Evolutionary conservation across 2,329 filamentous ascomycete species (phyloP).

Genomic region (Xylariaceae sp.): DNA sequence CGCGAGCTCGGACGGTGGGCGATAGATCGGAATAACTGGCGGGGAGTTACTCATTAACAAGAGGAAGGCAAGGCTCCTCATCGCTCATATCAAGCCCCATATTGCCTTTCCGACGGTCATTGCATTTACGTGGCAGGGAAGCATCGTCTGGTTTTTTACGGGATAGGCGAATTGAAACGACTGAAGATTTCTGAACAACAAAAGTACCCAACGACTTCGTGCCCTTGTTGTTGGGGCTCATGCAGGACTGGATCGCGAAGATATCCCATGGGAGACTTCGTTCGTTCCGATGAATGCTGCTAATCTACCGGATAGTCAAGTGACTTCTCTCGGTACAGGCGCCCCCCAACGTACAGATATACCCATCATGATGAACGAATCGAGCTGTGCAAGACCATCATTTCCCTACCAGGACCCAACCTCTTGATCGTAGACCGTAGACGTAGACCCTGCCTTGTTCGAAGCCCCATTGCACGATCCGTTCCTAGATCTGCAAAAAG

Average conservation of each 20-base stretch:
- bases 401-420: too few species aligned
- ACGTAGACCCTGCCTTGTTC: too few species aligned
- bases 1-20: conserved; percentile 23
- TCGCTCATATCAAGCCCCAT: conserved; percentile 17
- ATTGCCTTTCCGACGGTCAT: conserved; percentile 37
- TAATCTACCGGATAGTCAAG: not conserved
- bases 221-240: not conserved
- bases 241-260: too few species aligned
- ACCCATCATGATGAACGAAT: too few species aligned
- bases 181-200: conserved; percentile 33
- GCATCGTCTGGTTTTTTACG: conserved; percentile 45
- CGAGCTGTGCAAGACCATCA: too few species aligned
- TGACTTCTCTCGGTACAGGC: not conserved
- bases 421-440: too few species aligned
- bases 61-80: conserved; percentile 28
- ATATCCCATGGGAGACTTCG: too few species aligned
- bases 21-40: conserved; percentile 30
- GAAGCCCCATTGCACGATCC: too few species aligned
- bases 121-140: conserved; percentile 47
- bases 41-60: conserved; percentile 34
- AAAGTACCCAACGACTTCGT: not conserved
- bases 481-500: too few species aligned
- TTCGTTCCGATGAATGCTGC: not conserved
- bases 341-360: too few species aligned
- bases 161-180: conserved; percentile 49